phyloP scores from a whole-genome alignment of 2,329 filamentous ascomycete genomes.

The Ophiobolus disseminans region DNA sequence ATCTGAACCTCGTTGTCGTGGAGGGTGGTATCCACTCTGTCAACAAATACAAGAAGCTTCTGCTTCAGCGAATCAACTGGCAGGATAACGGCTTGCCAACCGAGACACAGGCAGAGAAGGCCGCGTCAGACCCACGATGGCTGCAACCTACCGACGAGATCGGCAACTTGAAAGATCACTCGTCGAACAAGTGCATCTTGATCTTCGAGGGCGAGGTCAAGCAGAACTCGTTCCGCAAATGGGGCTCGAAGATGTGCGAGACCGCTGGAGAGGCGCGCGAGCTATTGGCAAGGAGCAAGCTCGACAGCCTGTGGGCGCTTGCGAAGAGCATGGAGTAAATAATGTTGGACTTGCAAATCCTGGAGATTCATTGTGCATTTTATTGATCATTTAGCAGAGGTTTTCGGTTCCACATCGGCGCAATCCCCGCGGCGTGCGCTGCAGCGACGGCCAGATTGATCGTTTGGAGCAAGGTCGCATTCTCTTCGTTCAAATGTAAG shows the following conservation, averaged over 20 bases:
- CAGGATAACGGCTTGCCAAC: constrained; percentile 81
- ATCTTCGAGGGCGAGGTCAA: constrained; percentile 93
- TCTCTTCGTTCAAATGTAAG: constrained; percentile 22
- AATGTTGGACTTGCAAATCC: neutral
- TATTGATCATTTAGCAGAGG: constrained; percentile 1
- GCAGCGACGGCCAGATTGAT: neutral
- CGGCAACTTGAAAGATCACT: constrained; percentile 81
- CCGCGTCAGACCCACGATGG: constrained; percentile 72
- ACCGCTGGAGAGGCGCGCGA: constrained; percentile 89
- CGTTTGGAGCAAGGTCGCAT: neutral
- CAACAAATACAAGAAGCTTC: constrained; percentile 86
- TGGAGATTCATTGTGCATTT: neutral
- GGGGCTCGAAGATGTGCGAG: constrained; percentile 87
- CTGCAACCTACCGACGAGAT: constrained; percentile 79
- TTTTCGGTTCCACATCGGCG: neutral
- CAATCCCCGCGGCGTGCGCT: neutral
- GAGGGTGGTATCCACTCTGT: constrained; percentile 88
- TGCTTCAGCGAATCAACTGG: constrained; percentile 95
- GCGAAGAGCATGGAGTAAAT: constrained; percentile 67
- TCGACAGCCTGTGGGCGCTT: constrained; percentile 94
- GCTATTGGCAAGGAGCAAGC: constrained; percentile 77
- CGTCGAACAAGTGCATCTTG: constrained; percentile 79
- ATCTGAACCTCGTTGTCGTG: constrained; percentile 86
- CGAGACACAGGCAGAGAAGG: constrained; percentile 63
- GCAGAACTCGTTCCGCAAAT: constrained; percentile 80